Base-by-base conservation (phyloP, 805 yeast genomes). In the Wickerhamiella brachini region DNA sequence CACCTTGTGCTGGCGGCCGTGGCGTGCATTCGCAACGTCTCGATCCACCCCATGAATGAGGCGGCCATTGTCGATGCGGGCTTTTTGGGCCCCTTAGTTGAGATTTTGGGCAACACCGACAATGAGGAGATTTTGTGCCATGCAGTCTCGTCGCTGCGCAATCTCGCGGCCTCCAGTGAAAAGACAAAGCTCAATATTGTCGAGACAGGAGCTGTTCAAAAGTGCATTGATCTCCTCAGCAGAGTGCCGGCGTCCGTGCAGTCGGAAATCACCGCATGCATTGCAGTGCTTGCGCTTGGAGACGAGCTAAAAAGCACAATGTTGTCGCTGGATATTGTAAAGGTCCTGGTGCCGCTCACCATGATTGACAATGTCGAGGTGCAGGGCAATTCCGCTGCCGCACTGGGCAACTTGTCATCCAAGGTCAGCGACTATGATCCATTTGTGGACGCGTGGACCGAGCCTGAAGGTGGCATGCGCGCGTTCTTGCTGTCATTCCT, bases 331-430 rank as follows among this genome's bases (percentile, higher is more conserved):
- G 90, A 89, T 50, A 81, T 93, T 44, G 77, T 88, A 54, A 88
- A 85, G 59, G 96, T 88, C 38, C 75, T 93, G 56, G 81, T 93
- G 53, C 98, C 98, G 37, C 76, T 93, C 65, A 93, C 97, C 1
- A 80, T 78, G 59, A 84, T 94, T 44, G 77, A 77, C 51, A 88
- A 88, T 65, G 84, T 88, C 53, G 98, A 94, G 68, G 97, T 93
- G 17, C 93, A 95, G 66, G 98, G 98, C 52, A 93, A 93, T 68
- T 85, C 95, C 1, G 98, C 97, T 15, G 98, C 98, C 38, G 97
- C 98, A 1, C 75, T 93, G 58, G 98, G 98, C 29, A 93, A 93
- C 64, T 72, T 93, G 59, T 87, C 96, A 58, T 88, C 97, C 4
- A 80, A 96, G 68, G 86, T 90, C 38, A 78, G 77, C 59, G 89